phyloP scores from a whole-genome alignment of 768 basidiomycete genomes.

The Lepiota venenata region DNA sequence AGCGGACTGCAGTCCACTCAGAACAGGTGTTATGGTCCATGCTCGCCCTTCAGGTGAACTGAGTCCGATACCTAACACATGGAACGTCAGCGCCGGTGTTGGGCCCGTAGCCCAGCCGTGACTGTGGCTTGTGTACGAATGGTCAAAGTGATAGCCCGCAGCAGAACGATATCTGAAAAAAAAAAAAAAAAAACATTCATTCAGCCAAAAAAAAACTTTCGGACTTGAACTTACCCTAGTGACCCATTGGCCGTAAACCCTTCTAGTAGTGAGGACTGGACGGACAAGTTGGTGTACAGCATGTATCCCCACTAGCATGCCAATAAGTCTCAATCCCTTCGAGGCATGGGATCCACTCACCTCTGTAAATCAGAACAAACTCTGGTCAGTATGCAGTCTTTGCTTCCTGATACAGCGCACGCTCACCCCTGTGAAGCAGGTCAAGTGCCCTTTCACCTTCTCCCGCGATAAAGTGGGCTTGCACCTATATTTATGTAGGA shows the following conservation, averaged over 20 bases:
- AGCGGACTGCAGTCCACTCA: constrained; percentile 33
- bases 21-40: constrained; percentile 44
- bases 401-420: background rate
- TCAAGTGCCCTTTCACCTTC: constrained; percentile 45
- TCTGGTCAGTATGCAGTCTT: background rate
- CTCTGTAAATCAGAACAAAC: background rate
- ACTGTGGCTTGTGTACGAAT: constrained; percentile 53
- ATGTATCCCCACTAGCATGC: constrained; percentile 50
- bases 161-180: constrained; percentile 41
- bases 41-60: constrained; percentile 41
- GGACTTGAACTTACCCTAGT: constrained; percentile 32
- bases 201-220: background rate
- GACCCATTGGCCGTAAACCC: constrained; percentile 58
- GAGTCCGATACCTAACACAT: constrained; percentile 50
- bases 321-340: background rate
- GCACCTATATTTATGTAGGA: constrained; percentile 29
- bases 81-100: constrained; percentile 53
- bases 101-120: constrained; percentile 61
- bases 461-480: constrained; percentile 46
- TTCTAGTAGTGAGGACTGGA: constrained; percentile 55
- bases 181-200: background rate
- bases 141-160: constrained; percentile 52
- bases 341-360: background rate
- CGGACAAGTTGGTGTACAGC: constrained; percentile 50
- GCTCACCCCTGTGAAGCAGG: constrained; percentile 32